Base-by-base conservation (phyloP, 2,329 filamentous ascomycete genomes). In the Cordyceps fumosorosea region DNA sequence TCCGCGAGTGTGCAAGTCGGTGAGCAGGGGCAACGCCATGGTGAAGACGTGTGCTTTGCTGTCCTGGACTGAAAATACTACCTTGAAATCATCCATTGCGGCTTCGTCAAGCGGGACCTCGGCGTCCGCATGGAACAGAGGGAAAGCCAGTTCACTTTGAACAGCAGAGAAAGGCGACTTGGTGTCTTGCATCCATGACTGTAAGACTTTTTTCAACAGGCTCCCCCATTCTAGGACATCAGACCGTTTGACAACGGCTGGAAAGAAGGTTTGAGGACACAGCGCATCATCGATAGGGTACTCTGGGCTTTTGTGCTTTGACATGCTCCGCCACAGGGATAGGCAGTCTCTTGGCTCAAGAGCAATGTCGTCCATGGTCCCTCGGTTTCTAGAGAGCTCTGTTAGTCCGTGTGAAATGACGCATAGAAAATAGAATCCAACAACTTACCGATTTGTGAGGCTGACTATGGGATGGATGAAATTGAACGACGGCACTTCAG, bases 261-360 rank as follows among this genome's bases (percentile, higher is more conserved):
- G 81, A 11, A 88, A 74, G 7, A 77, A 75, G 14, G 76, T 71
- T 0, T 72, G 69, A 0, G 84, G 86, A 52, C 80, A 70, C 5
- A 90, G 75, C 0, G 74, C 70, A 6, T 75, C 69, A 2, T 80
- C 75, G 1, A 90, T 70, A 0, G 77, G 77, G 67, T 81, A 86
- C 0, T 76, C 66, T 2, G 72, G 65, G 0, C 76, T 86, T 67
- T 87, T 78, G 56, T 82, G 75, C 65, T 84, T 83, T 0, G 73
- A 71, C 86, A 93, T 88, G 7, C 78, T 78, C 62, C 82, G 76
- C 84, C 87, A 92, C 0, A 92, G 74, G 1, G 75, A 78, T 7
- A 87, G 77, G 67, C 88, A 91, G 70, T 93, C 89, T 37, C 87
- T 80, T 8, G 89, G 83, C 69, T 93, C 89, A 1, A 93, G 76